Base-by-base conservation (phyloP, 164 flowering plant species). In the Chimonanthus praecox region DNA sequence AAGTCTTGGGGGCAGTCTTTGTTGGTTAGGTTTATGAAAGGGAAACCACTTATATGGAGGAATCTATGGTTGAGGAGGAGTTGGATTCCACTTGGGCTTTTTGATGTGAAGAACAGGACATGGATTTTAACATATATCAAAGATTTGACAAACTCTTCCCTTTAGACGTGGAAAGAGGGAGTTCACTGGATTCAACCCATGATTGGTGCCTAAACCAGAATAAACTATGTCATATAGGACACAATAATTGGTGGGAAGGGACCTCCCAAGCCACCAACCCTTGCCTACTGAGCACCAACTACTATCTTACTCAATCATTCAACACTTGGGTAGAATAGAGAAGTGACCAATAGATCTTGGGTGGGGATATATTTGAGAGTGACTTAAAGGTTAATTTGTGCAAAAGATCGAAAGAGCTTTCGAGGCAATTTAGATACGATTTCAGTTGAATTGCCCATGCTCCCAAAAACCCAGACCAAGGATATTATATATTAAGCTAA, bases 31-130 rank as follows among this genome's bases (percentile, higher is more conserved):
- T 0, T 16, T 49, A 71, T 71, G 73, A 71, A 71, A 62, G 60
- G 58, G 74, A 72, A 72, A 63, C 69, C 65, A 49, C 48, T 50
- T 50, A 72, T 54, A 54, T 11, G 60, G 60, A 54, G 79, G 78
- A 78, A 78, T 74, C 72, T 58, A 68, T 81, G 85, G 90, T 87
- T 87, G 91, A 85, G 81, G 87, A 80, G 89, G 94, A 88, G 94
- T 85, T 88, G 92, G 90, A 87, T 72, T 86, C 92, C 94, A 90
- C 94, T 88, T 74, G 73, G 73, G 71, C 13, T 10, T 13, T 80
- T 84, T 80, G 82, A 80, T 85, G 81, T 85, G 86, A 87, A 82
- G 75, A 82, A 77, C 81, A 83, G 33, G 13, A 51, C 58, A 51
- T 51, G 58, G 13, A 51, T 51, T 51, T 15, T 51, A 51, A 51